Percentiles rank a stretch among this genome's conserved stretches.
phyloP scores from a whole-genome alignment of 2,329 filamentous ascomycete species.

The Colletotrichum ledebouriae region DNA sequence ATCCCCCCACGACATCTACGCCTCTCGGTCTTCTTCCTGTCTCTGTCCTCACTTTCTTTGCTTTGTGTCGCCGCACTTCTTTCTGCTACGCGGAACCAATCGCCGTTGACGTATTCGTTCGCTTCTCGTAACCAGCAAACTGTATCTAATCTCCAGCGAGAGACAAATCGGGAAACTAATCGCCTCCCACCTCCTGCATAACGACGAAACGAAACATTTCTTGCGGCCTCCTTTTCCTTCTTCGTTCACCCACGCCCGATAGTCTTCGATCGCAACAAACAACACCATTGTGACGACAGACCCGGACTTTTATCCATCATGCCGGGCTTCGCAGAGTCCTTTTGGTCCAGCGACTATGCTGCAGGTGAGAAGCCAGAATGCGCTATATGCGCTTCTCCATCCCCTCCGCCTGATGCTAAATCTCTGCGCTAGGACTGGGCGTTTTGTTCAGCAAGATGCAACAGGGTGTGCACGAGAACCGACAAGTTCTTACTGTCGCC shows the following conservation, averaged over 20 bases:
- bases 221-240: slow-evolving; percentile 33
- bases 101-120: slow-evolving; percentile 40
- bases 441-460: slow-evolving; percentile 97
- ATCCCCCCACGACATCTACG: slow-evolving; percentile 22
- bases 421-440: slow-evolving; percentile 74
- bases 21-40: slow-evolving; percentile 29
- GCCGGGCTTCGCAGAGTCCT: slow-evolving; percentile 93
- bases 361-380: slow-evolving; percentile 71
- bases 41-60: slow-evolving; percentile 24
- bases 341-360: slow-evolving; percentile 98
- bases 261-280: slow-evolving; percentile 21
- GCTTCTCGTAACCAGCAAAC: slow-evolving; percentile 31
- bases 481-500: slow-evolving; percentile 91
- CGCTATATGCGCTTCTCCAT: slow-evolving; percentile 3
- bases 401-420: slow-evolving; percentile 15
- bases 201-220: slow-evolving; percentile 42
- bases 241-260: slow-evolving; percentile 8
- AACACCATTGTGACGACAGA: slow-evolving; percentile 23
- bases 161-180: slow-evolving; percentile 29
- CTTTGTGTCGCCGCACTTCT: slow-evolving; percentile 14
- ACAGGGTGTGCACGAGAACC: slow-evolving; percentile 94
- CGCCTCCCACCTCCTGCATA: slow-evolving; percentile 33
- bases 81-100: slow-evolving; percentile 24
- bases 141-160: slow-evolving; percentile 27
- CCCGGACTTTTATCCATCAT: slow-evolving; percentile 63